Conservation (phyloP, 768 basidiomycete species). For the Phlebiopsis gigantea region DNA sequence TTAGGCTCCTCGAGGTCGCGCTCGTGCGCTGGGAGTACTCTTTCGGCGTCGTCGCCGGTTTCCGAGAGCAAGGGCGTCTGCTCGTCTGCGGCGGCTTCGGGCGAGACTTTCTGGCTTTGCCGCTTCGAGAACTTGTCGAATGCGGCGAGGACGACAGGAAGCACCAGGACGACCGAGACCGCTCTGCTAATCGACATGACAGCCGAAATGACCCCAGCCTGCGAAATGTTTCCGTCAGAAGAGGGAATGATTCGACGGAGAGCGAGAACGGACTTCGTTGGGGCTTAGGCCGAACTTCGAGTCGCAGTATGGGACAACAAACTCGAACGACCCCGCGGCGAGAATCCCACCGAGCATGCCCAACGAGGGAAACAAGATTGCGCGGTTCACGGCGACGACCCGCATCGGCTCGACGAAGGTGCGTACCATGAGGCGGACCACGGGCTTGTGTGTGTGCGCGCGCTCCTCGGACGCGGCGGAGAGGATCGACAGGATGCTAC, state of each 20-base stretch:
- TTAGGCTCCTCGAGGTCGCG: background rate
- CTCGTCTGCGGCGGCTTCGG: background rate
- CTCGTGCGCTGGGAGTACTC: background rate
- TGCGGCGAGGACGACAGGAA: background rate
- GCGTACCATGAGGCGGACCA: background rate
- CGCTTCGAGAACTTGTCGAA: background rate
- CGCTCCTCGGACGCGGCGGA: background rate
- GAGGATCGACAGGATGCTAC: background rate
- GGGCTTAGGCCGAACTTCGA: background rate
- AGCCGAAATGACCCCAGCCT: conserved; percentile 1
- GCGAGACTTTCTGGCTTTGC: background rate
- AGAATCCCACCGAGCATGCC: background rate
- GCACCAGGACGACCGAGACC: background rate
- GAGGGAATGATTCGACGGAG: background rate
- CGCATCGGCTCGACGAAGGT: background rate
- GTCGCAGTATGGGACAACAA: conserved; percentile 4
- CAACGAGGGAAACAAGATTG: background rate
- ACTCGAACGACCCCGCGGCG: background rate
- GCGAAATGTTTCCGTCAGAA: background rate
- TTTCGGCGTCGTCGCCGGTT: background rate
- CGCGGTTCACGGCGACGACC: background rate
- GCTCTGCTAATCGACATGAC: conserved; percentile 1
- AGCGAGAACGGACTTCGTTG: background rate
- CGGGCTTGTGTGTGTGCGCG: background rate
- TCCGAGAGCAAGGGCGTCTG: background rate